phyloP scores from a whole-genome alignment of 306 rosid species.

The Rosa persica region DNA sequence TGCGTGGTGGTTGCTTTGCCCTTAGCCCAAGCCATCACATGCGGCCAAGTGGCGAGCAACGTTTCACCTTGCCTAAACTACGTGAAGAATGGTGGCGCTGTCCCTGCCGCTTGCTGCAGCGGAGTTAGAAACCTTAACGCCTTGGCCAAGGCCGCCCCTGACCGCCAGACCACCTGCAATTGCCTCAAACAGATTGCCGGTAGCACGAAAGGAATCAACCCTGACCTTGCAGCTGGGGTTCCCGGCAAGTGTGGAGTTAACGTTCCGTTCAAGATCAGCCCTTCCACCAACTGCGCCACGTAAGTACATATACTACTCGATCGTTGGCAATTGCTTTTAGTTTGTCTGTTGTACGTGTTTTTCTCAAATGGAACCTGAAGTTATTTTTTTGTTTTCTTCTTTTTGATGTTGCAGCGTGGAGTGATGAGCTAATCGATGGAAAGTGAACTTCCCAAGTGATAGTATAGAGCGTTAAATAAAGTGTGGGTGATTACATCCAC shows the following conservation, averaged over 20 bases:
- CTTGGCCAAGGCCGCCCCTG: conserved; percentile 21
- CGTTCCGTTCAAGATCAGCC: conserved; percentile 66
- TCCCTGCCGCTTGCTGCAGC: background rate
- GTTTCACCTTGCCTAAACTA: conserved; percentile 14
- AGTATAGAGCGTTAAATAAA: background rate
- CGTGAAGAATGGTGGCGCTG: conserved; percentile 17
- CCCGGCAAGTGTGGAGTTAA: conserved; percentile 46
- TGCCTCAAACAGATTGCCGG: conserved; percentile 38
- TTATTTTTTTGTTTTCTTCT: background rate
- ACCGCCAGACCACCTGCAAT: conserved; percentile 31
- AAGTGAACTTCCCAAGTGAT: background rate
- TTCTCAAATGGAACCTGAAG: background rate
- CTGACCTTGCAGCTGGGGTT: conserved; percentile 13
- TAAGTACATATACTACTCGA: no score
- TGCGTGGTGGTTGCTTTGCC: conserved; percentile 36
- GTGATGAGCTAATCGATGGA: background rate
- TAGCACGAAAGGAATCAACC: background rate
- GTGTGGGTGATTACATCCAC: background rate
- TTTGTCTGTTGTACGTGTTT: no score
- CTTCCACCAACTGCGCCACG: conserved; percentile 46
- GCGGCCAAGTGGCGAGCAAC: conserved; percentile 19
- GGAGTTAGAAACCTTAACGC: conserved; percentile 15
- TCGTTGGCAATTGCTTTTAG: no score
- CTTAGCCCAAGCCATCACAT: conserved; percentile 28
- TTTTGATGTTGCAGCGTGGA: background rate